These are phyloP conservation scores for Neltuma alba DNA, from an alignment of 306 rosid genomes.

Conservation along the genomic window DNA sequence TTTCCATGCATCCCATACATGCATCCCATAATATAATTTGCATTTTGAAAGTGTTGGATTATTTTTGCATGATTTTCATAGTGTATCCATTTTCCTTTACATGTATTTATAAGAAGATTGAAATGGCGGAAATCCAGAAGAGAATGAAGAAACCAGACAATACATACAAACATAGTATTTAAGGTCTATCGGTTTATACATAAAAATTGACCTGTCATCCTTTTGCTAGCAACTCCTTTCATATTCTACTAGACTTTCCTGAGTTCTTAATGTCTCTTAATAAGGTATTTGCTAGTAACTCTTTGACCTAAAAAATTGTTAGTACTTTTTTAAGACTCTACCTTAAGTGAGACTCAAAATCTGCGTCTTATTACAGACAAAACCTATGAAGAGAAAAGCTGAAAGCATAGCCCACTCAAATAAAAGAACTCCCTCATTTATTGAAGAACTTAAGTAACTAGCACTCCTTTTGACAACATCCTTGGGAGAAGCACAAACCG, in stretches of 20 bases:
- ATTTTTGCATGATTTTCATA: neutral
- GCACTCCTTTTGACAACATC: neutral
- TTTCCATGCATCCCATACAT: neutral
- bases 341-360: neutral
- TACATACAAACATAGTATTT: neutral
- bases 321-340: neutral
- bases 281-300: neutral
- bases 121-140: neutral
- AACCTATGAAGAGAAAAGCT: neutral
- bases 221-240: neutral
- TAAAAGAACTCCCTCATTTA: neutral
- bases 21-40: neutral
- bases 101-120: neutral
- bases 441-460: neutral
- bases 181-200: neutral
- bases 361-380: neutral
- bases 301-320: neutral
- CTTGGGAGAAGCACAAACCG: neutral
- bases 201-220: neutral
- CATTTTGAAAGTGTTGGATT: neutral
- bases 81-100: neutral
- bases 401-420: neutral
- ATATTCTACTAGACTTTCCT: neutral
- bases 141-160: neutral
- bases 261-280: neutral